Conservation (phyloP, 2,329 filamentous ascomycete genomes). For the Aureobasidium melanogenum region DNA sequence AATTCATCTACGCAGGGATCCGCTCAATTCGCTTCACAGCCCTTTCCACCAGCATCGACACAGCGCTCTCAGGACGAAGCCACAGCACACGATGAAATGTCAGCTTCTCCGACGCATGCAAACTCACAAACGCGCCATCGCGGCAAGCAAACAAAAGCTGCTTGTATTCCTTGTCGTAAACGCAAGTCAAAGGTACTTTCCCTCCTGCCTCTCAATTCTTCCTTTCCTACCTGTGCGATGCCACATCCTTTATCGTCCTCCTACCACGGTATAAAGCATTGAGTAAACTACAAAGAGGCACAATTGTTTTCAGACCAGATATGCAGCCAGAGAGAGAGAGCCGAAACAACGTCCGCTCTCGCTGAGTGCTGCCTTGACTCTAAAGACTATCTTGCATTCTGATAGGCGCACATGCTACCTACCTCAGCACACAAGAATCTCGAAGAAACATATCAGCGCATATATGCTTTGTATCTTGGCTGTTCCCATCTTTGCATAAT, state of each 20-base stretch:
- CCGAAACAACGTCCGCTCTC: background rate
- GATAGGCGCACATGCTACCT: background rate
- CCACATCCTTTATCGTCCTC: background rate
- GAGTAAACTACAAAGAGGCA: background rate
- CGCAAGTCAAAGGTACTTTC: conserved; percentile 4
- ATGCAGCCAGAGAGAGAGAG: background rate
- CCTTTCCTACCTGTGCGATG: background rate
- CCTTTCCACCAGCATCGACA: background rate
- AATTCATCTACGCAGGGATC: background rate
- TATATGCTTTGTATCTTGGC: background rate
- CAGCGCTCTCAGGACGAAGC: background rate
- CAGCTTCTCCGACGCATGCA: background rate
- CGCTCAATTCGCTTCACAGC: background rate
- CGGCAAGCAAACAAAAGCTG: conserved; percentile 4
- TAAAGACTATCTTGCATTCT: background rate
- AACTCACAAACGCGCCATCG: background rate
- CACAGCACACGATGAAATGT: background rate
- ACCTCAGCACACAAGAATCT: background rate
- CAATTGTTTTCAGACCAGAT: background rate
- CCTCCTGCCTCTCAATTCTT: background rate
- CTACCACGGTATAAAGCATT: background rate
- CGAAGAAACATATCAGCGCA: background rate
- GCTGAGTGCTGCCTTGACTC: background rate
- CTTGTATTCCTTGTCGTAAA: background rate
- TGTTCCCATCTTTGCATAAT: background rate